Base-by-base conservation (phyloP, 306 rosid genomes). In the Crotalaria pallida region DNA sequence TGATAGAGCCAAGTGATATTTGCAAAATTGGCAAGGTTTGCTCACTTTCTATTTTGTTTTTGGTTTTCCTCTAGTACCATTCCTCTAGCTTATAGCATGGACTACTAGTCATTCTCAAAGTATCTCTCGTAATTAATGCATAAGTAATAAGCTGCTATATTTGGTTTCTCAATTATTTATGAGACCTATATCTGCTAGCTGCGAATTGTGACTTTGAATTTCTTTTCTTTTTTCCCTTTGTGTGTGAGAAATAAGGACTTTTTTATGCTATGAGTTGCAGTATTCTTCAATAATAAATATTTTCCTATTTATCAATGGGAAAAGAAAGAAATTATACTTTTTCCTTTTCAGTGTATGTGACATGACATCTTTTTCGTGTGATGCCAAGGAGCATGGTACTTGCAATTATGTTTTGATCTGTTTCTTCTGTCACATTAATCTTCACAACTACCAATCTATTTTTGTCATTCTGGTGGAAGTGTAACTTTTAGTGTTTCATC, bases 401-500 rank as follows among this genome's bases (percentile, higher is more conserved):
- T 69, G 15, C 22, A 72, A 52, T 60, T 51, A 21, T 51, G n/a
- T 45, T 51, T 61, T 18, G 19, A 6, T 18, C 33, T 72, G 7
- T 18, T 44, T 5, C 12, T 27, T 5, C 4, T 31, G 17, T 50
- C 5, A 19, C 17, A 5, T 22, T 52, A 26, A 50, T 49, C 3
- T 10, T 36, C 60, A 27, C 18, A 10, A 51, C 22, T 31, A 45
- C 44, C 22, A 31, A 33, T 47, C 55, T 65, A 5, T 15, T 47
- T 56, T 58, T 61, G 15, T 29, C 13, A 16, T 73, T 58, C 60
- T 31, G 72, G 52, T 62, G 19, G 58, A 68, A 40, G 11, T 66
- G 48, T 75, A 65, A 60, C 71, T 45, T 74, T 61, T 69, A 48
- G 49, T 75, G 77, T 19, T 65, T 33, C 77, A 50, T 77, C 75